Conservation (phyloP, 2,329 filamentous ascomycete genomes). For the Gremmenia infestans region DNA sequence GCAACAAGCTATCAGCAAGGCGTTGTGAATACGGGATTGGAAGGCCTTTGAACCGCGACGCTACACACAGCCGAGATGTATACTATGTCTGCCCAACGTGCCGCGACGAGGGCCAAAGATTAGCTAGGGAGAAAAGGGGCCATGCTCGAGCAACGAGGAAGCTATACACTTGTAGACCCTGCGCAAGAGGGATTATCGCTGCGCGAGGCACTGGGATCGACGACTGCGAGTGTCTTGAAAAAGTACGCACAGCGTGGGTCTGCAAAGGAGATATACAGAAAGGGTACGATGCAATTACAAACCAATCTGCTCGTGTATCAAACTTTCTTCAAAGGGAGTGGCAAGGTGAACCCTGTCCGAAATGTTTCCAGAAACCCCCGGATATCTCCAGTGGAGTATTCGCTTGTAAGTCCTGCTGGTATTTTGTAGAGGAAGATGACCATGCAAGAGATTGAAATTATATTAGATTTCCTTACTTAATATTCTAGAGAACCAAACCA, state of each 20-base stretch:
- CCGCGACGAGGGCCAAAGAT: background rate
- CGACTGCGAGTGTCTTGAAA: background rate
- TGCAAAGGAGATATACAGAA: background rate
- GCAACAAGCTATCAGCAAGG: no score
- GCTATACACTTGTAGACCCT: background rate
- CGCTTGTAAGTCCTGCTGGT: background rate
- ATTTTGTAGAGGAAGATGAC: background rate
- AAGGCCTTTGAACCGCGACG: no score
- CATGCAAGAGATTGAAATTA: background rate
- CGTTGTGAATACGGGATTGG: no score
- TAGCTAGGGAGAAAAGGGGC: background rate
- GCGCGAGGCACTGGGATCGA: background rate
- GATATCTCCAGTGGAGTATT: background rate
- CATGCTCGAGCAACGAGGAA: background rate
- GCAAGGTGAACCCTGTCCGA: background rate
- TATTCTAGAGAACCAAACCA: no score
- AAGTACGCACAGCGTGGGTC: background rate
- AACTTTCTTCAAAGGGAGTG: background rate
- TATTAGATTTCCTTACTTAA: background rate
- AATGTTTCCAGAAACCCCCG: background rate
- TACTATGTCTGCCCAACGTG: background rate
- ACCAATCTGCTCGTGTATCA: background rate
- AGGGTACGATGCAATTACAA: background rate
- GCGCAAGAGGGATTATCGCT: background rate
- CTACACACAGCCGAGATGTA: no score